These are phyloP conservation scores for Gossypium rotundifolium DNA, from an alignment of 345 rosid genomes.

Conservation along the genomic window DNA sequence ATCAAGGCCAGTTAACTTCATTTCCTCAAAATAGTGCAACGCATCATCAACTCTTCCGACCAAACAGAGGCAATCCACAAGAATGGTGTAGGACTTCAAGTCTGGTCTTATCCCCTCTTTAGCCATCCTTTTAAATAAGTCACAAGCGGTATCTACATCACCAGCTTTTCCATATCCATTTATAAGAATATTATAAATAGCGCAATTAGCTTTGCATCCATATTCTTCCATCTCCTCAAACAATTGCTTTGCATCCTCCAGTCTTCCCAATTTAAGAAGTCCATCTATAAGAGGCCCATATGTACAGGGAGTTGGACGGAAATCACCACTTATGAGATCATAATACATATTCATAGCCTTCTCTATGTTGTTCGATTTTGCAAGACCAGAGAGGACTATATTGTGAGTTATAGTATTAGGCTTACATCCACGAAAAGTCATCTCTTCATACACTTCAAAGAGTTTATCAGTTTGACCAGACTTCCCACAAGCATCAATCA, in stretches of 20 bases:
- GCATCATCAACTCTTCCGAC: conserved; percentile 77
- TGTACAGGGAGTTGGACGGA: conserved; percentile 78
- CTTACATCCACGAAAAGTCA: conserved; percentile 48
- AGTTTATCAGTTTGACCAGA: conserved; percentile 49
- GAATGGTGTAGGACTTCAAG: conserved; percentile 75
- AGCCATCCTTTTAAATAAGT: conserved; percentile 61
- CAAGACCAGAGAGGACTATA: conserved; percentile 66
- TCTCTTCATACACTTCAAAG: conserved; percentile 53
- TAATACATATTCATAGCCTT: conserved; percentile 65
- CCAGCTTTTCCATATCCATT: conserved; percentile 81
- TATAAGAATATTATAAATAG: conserved; percentile 77
- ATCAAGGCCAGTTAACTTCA: conserved; percentile 54
- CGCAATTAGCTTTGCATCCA: conserved; percentile 78
- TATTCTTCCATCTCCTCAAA: conserved; percentile 76
- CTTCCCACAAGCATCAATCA: conserved; percentile 66
- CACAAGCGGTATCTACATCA: conserved; percentile 57
- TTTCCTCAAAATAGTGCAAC: conserved; percentile 50
- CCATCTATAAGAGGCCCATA: conserved; percentile 83
- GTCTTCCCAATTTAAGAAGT: conserved; percentile 60
- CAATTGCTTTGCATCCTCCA: conserved; percentile 55
- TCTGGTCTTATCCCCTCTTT: conserved; percentile 84
- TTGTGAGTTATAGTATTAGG: conserved; percentile 70
- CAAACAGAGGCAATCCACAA: conserved; percentile 66
- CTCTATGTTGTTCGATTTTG: conserved; percentile 51
- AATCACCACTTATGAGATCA: conserved; percentile 62